Conservation (phyloP, 2,329 filamentous ascomycete genomes). For the Aspergillus sp. region DNA sequence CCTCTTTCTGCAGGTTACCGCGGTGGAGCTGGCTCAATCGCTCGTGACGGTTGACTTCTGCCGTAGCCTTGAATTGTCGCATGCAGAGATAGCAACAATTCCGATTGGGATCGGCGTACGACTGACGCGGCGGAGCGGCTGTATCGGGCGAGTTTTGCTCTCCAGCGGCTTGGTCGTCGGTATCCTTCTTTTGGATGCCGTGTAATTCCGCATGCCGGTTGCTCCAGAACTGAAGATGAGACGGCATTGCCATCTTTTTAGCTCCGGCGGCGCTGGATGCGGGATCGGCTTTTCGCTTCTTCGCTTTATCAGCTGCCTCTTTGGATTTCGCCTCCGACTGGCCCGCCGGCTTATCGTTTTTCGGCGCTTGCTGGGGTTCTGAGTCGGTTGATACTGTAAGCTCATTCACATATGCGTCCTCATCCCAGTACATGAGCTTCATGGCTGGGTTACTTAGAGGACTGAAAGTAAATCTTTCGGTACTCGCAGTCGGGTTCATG, state of each 20-base stretch:
- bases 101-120: conserved; percentile 60
- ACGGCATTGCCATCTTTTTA: conserved; percentile 55
- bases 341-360: conserved; percentile 17
- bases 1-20: conserved; percentile 54
- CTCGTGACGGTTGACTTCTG: conserved; percentile 61
- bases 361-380: conserved; percentile 24
- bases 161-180: conserved; percentile 22
- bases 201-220: conserved; percentile 69
- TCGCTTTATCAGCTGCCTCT: conserved; percentile 46
- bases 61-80: conserved; percentile 55
- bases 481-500: conserved; percentile 58
- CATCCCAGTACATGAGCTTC: conserved; percentile 74
- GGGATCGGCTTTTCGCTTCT: conserved; percentile 49
- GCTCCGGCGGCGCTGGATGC: conserved; percentile 29
- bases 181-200: conserved; percentile 44
- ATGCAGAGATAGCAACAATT: conserved; percentile 64
- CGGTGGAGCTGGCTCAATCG: conserved; percentile 58
- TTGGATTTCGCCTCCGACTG: conserved; percentile 27
- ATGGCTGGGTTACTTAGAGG: conserved; percentile 68
- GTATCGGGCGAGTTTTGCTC: conserved; percentile 19
- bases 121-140: conserved; percentile 49
- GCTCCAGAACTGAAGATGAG: conserved; percentile 70
- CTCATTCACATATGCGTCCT: conserved; percentile 69
- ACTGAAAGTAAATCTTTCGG: conserved; percentile 66
- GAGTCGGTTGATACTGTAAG: conserved; percentile 57